Percentiles rank a stretch among this genome's conserved stretches.
phyloP scores from a whole-genome alignment of 805 yeast genomes.

The Pichia membranifaciens region DNA sequence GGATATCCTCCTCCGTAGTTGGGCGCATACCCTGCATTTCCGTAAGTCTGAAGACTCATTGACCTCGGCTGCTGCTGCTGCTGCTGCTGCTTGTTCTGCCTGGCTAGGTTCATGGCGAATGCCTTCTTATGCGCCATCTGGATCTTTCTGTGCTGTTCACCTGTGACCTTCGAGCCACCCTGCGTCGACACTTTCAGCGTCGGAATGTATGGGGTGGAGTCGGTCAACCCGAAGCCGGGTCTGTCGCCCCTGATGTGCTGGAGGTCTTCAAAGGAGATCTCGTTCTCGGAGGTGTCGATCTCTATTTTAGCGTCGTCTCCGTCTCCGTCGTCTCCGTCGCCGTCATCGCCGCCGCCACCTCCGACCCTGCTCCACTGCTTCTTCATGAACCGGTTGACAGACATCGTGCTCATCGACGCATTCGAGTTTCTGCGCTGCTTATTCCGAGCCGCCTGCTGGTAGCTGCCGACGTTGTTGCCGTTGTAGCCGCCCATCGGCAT shows the following conservation, averaged over 20 bases:
- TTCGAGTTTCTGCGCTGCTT: conserved; percentile 12
- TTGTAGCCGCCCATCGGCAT: neutral
- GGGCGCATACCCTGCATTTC: neutral
- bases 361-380: conserved; percentile 28
- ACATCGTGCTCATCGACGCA: conserved; percentile 10
- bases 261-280: conserved; percentile 59
- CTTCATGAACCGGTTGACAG: conserved; percentile 38
- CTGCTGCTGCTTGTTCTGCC: conserved; percentile 16
- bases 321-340: conserved; percentile 23
- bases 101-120: conserved; percentile 33
- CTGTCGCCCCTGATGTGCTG: conserved; percentile 60
- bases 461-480: too few species aligned
- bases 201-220: conserved; percentile 73
- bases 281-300: conserved; percentile 29
- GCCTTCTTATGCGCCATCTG: conserved; percentile 62
- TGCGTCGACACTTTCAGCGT: conserved; percentile 41
- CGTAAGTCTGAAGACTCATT: conserved; percentile 27
- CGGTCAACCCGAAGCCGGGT: conserved; percentile 36
- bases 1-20: too few species aligned
- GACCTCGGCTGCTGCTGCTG: conserved; percentile 26
- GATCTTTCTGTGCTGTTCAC: conserved; percentile 62
- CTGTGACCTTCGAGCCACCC: conserved; percentile 33
- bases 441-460: neutral
- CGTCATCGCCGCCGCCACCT: conserved; percentile 19
- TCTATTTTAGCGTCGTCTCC: conserved; percentile 24